A percentile compares a stretch with the other conserved stretches of the same genome.
Conservation (phyloP, 2,329 filamentous ascomycete species). For the Penicillium hordei region DNA sequence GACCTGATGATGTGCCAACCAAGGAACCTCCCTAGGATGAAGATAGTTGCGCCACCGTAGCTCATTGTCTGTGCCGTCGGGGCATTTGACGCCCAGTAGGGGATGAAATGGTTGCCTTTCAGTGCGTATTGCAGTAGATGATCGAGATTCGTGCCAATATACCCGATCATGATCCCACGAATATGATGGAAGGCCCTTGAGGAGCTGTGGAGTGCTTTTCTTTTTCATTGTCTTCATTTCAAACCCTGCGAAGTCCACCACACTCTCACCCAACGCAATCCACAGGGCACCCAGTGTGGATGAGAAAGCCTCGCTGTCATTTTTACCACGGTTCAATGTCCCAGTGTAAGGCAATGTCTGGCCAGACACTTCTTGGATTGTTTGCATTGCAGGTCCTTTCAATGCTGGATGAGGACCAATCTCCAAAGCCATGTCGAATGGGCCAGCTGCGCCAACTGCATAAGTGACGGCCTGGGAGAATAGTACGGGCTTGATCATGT, state of each 20-base stretch:
- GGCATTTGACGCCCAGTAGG: conserved; percentile 21
- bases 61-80: conserved; percentile 21
- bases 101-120: conserved; percentile 18
- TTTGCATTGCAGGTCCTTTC: conserved; percentile 32
- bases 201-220: not conserved
- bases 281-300: conserved; percentile 21
- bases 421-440: conserved; percentile 30
- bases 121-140: conserved; percentile 12
- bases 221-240: not conserved
- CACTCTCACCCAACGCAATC: conserved; percentile 16
- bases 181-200: conserved; percentile 23
- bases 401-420: conserved; percentile 39
- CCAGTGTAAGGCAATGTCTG: conserved; percentile 17
- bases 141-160: conserved; percentile 26
- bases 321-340: conserved; percentile 16
- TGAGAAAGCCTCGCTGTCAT: conserved; percentile 13
- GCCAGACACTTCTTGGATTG: conserved; percentile 22
- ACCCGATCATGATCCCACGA: conserved; percentile 26
- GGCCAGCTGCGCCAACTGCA: conserved; percentile 13
- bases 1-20: conserved; percentile 36
- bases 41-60: conserved; percentile 36
- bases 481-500: conserved; percentile 28
- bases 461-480: conserved; percentile 24
- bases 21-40: conserved; percentile 31
- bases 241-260: conserved; percentile 18